Evolutionary conservation across 2,329 filamentous ascomycete genomes (phyloP).

Genomic region (Xylaria arbuscula): DNA sequence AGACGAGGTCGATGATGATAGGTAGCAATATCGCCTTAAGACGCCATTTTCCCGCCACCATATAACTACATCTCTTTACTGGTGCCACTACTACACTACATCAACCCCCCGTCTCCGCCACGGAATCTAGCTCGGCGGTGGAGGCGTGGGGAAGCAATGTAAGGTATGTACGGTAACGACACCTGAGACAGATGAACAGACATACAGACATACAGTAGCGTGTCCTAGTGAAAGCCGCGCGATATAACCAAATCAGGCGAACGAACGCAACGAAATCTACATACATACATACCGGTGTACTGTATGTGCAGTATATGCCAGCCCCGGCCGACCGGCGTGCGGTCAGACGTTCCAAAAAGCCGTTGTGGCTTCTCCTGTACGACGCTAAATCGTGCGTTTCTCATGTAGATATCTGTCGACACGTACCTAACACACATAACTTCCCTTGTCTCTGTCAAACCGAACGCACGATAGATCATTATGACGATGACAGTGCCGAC

Average conservation of each 20-base stretch:
- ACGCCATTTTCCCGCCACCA: constrained; percentile 1
- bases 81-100: neutral
- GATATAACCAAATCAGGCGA: constrained; percentile 18
- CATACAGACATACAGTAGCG: neutral
- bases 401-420: neutral
- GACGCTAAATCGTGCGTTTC: constrained; percentile 12
- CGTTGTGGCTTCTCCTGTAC: constrained; percentile 2
- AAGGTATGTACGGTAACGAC: constrained; percentile 5
- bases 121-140: neutral
- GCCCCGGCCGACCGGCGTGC: constrained; percentile 24
- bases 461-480: constrained; percentile 12
- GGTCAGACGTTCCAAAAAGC: constrained; percentile 23
- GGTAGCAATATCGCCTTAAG: neutral
- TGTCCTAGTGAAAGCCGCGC: neutral
- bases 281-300: too few species aligned
- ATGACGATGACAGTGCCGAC: neutral
- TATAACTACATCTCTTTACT: neutral
- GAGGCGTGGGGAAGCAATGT: neutral
- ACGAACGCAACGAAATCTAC: neutral
- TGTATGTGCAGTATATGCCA: neutral
- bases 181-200: neutral
- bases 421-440: neutral
- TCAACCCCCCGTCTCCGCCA: neutral
- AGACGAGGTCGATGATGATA: neutral
- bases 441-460: neutral